Evolutionary conservation across 768 basidiomycete genomes (phyloP).

Genomic region (Cubamyces lactineus): DNA sequence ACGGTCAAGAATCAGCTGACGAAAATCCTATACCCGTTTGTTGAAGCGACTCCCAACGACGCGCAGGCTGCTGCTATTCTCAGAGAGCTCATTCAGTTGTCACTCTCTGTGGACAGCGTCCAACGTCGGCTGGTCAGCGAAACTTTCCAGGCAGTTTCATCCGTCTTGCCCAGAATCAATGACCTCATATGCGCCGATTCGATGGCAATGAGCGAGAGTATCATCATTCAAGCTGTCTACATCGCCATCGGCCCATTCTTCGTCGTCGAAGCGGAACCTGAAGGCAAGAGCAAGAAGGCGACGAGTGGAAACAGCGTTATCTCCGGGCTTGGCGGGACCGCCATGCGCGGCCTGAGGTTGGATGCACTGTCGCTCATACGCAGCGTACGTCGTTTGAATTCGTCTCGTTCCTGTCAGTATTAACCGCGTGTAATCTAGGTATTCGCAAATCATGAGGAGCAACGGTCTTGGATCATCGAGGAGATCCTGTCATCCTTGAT

Average conservation of each 20-base stretch:
- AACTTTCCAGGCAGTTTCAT: slow-evolving; percentile 71
- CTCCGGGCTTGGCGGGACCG: slow-evolving; percentile 70
- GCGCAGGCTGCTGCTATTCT: slow-evolving; percentile 51
- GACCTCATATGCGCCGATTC: slow-evolving; percentile 71
- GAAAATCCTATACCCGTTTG: slow-evolving; percentile 82
- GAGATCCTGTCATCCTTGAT: slow-evolving; percentile 91
- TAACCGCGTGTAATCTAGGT: slow-evolving; percentile 52
- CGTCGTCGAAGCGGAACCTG: slow-evolving; percentile 66
- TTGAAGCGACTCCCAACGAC: slow-evolving; percentile 63
- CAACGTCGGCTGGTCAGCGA: slow-evolving; percentile 61
- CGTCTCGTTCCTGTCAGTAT: not conserved
- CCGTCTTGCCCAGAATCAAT: slow-evolving; percentile 75
- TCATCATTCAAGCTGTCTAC: slow-evolving; percentile 92
- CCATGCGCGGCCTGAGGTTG: slow-evolving; percentile 80
- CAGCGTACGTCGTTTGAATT: slow-evolving; percentile 56
- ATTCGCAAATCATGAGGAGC: slow-evolving; percentile 88
- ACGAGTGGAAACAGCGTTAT: slow-evolving; percentile 1
- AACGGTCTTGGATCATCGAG: slow-evolving; percentile 97
- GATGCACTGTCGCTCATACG: slow-evolving; percentile 85
- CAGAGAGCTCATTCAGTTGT: slow-evolving; percentile 49
- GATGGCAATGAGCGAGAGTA: slow-evolving; percentile 83
- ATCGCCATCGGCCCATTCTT: slow-evolving; percentile 96
- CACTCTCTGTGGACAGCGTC: slow-evolving; percentile 36
- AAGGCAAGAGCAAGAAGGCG: slow-evolving; percentile 53
- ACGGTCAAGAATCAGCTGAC: slow-evolving; percentile 81